Evolutionary conservation across 768 basidiomycete species (phyloP), one percentile per base, ranked within the genome.

Genomic region (Pulveroboletus sp.): DNA sequence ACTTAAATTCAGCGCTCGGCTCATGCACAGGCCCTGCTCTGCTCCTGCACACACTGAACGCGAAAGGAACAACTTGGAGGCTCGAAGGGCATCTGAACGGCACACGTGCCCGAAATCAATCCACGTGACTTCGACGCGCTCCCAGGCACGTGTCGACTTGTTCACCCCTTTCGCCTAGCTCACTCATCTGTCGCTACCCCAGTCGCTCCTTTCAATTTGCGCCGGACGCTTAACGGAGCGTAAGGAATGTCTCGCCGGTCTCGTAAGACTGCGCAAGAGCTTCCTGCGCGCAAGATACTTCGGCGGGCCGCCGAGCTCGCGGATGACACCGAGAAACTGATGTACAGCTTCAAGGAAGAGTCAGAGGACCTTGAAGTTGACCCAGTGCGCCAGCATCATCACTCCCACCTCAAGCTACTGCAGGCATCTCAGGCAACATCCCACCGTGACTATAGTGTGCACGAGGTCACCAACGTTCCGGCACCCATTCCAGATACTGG

Each of bases 401-500:
- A 50, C 11, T 47, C 58, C 39, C 56, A 10, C 8, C 47, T 43
- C 6, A 54, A 57, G 32, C 41, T 51, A 61, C 30, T 52, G 8
- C 52, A 47, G 6, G 39, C 38, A 8, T 50, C 61, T 32, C 61
- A 48, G 33, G 39, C 47, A 24, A 36, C 28, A n/a, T 44, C 56
- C 14, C 52, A 64, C 33, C 51, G 51, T 14, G 60, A 65, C 46
- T 69, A 65, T 30, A 57, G 59, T 18, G 56, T 26, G 31, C 64
- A 66, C 31, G 67, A 69, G 35, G 51, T 67, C 32, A 57, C 52
- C 41, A 49, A 69, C 18, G 63, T 57, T 35, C 63, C 67, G n/a
- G 60, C 54, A 46, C 65, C 65, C 14, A 52, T 58, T 52, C 66
- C 55, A 61, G 68, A 56, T 56, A 70, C 65, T 49, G 69, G 56